Conservation (phyloP, 345 rosid species). For the Anastatica hierochuntica region DNA sequence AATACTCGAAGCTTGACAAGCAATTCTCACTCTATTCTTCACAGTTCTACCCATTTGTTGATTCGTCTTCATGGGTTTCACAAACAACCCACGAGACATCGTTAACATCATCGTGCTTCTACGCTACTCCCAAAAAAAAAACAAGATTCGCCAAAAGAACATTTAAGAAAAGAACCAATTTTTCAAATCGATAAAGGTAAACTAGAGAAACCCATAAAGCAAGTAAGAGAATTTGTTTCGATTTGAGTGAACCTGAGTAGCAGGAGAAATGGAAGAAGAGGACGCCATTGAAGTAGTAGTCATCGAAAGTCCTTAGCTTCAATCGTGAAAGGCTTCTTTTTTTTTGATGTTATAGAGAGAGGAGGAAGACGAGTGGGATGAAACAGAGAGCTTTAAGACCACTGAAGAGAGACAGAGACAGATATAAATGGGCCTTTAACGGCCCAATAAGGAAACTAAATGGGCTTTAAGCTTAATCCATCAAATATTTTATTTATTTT, state of each 20-base stretch:
- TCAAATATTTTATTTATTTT: too few species aligned
- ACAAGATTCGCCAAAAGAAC: neutral
- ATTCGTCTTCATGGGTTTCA: conserved; percentile 37
- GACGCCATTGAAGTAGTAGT: conserved; percentile 55
- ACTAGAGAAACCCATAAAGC: neutral
- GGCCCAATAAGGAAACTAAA: neutral
- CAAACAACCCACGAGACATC: conserved; percentile 37
- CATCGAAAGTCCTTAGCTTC: conserved; percentile 15
- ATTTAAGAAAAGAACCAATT: neutral
- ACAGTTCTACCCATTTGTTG: conserved; percentile 35
- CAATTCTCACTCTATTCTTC: conserved; percentile 35
- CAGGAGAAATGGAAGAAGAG: conserved; percentile 54
- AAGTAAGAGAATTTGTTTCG: too few species aligned
- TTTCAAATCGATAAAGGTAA: neutral
- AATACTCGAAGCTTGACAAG: conserved; percentile 69
- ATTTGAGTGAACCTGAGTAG: conserved; percentile 47
- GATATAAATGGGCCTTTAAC: too few species aligned
- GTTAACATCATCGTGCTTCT: conserved; percentile 46
- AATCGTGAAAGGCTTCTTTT: too few species aligned
- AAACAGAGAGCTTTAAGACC: conserved; percentile 26
- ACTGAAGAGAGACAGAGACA: conserved; percentile 21
- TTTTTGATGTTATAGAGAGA: too few species aligned
- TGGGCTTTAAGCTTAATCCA: too few species aligned
- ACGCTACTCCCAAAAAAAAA: conserved; percentile 28
- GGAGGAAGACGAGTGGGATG: conserved; percentile 18